Evolutionary conservation across 108 stramenopile species (phyloP).

Genomic region (Skeletonema grethae): DNA sequence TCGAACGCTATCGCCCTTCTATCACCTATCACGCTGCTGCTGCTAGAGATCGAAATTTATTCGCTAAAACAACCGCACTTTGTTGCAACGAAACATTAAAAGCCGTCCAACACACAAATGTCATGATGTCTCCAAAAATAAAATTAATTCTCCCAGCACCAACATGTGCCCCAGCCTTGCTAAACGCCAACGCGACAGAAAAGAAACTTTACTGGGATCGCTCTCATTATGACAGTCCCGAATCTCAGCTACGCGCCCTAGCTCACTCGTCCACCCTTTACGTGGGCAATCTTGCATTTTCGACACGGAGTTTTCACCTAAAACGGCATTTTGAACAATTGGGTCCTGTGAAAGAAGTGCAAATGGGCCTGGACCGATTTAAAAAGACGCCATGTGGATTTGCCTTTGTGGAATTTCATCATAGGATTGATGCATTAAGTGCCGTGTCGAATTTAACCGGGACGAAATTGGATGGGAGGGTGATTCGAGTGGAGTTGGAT

Average conservation of each 20-base stretch:
- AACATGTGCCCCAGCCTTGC: constrained; percentile 66
- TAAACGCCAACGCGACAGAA: constrained; percentile 69
- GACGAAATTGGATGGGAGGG: constrained; percentile 89
- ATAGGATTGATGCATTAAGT: constrained; percentile 68
- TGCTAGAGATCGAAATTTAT: no score
- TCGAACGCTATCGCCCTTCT: no score
- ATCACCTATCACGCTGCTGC: no score
- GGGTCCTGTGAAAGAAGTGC: constrained; percentile 84
- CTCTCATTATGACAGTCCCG: constrained; percentile 76
- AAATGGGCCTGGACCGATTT: constrained; percentile 92
- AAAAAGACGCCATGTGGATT: constrained; percentile 93
- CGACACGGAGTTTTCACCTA: constrained; percentile 87
- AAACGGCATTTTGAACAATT: constrained; percentile 80
- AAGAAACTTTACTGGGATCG: constrained; percentile 88
- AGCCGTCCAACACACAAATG: no score
- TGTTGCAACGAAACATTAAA: no score
- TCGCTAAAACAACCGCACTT: no score
- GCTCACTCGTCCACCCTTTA: constrained; percentile 80
- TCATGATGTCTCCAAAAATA: constrained; percentile 4
- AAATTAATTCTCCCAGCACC: constrained; percentile 43
- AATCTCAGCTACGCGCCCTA: constrained; percentile 74
- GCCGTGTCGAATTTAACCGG: constrained; percentile 80
- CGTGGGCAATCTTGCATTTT: constrained; percentile 95
- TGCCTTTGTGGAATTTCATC: constrained; percentile 91
- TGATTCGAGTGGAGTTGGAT: constrained; percentile 95